Evolutionary conservation across 345 rosid species (phyloP).

Genomic region (Melastoma malabathricum): DNA sequence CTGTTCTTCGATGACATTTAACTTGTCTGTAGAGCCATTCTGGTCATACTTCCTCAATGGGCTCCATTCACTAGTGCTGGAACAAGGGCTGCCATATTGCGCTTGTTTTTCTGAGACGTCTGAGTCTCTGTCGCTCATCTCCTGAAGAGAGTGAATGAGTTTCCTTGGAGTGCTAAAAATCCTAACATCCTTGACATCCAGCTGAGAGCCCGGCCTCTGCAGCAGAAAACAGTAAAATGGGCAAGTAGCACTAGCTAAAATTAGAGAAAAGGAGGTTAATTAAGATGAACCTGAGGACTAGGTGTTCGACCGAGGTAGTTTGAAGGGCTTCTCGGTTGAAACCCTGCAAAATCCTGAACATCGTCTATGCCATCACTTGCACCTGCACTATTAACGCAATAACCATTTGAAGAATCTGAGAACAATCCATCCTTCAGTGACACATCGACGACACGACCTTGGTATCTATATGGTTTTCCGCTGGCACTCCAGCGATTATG

Average conservation of each 20-base stretch:
- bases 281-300: slow-evolving; percentile 41
- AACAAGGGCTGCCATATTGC: slow-evolving; percentile 34
- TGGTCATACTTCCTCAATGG: slow-evolving; percentile 24
- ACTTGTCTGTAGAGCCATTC: slow-evolving; percentile 21
- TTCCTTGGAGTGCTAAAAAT: slow-evolving; percentile 66
- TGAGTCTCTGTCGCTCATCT: slow-evolving; percentile 31
- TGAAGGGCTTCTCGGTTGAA: slow-evolving; percentile 31
- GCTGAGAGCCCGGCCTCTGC: slow-evolving; percentile 47
- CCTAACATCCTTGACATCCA: slow-evolving; percentile 29
- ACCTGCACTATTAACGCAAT: slow-evolving; percentile 22
- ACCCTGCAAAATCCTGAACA: slow-evolving; percentile 39
- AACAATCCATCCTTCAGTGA: slow-evolving; percentile 70
- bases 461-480: slow-evolving; percentile 41
- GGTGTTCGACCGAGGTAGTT: slow-evolving; percentile 32
- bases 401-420: slow-evolving; percentile 33
- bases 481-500: slow-evolving; percentile 52
- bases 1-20: slow-evolving; percentile 23
- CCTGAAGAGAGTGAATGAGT: slow-evolving; percentile 70
- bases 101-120: slow-evolving; percentile 27
- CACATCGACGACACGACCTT: slow-evolving; percentile 48
- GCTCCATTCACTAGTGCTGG: slow-evolving; percentile 30
- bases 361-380: slow-evolving; percentile 16
- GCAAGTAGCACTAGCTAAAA: slow-evolving; percentile 6
- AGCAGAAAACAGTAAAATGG: slow-evolving; percentile 11
- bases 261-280: neutral